Evolutionary conservation across 129 eudicot genomes (phyloP), one percentile per base, ranked within the genome.

Genomic region (Flaveria robusta): DNA sequence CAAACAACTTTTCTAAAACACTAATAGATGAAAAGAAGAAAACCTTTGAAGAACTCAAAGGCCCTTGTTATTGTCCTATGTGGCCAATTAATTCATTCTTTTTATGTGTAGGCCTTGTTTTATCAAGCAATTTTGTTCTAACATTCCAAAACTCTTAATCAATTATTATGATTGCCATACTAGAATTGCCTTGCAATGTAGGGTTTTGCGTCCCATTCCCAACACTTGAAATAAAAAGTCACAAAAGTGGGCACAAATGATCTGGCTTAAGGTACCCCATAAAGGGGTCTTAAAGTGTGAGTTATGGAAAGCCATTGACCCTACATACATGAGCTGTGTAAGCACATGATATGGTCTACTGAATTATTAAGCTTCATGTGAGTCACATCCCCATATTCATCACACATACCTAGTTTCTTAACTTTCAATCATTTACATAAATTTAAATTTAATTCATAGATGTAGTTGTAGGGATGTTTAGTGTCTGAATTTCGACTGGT

Each of bases 321-420:
- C 79, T 74, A 80, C 83, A 41, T 3, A 65, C 42, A 80, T 74
- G 83, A 80, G 75, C 83, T 80, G 83, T 80, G 59, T 65, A 42
- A 51, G 63, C 83, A 80, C 83, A 74, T 80, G 79, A 73, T 31
- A 66, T 65, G 83, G 74, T 80, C 74, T 73, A 60, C n/a, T 79
- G 78, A 64, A 80, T 80, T 80, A 80, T 80, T 73, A 80, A 56
- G 43, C 16, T 58, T 80, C 83, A 80, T 73, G 70, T 73, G 79
- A 73, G 51, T 73, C 74, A 65, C 52, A 72, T 72, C 69, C 62
- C 79, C 79, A 80, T 65, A 66, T 65, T 80, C 68, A 73, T 74
- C 46, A 14, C 76, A 77, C 41, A 29, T 29, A 27, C 1, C 7
- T 29, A 60, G 18, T 77, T 14, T 41, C 81, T 34, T 34, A 68